These are phyloP conservation scores for Salix viminalis DNA, from an alignment of 345 rosid species.

Conservation along the genomic window DNA sequence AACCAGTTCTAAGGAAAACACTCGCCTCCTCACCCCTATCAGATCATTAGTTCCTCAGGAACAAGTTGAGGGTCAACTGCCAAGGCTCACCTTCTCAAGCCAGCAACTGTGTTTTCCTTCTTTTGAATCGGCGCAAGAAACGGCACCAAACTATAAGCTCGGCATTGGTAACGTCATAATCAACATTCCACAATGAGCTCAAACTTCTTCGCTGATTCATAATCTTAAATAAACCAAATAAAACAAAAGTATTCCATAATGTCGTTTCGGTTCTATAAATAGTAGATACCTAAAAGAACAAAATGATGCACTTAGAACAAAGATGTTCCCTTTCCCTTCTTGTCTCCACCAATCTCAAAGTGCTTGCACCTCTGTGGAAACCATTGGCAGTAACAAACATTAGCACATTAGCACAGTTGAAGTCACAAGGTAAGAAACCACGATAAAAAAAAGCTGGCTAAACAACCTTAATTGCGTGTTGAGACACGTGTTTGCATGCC, in stretches of 20 bases:
- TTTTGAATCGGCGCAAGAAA: neutral
- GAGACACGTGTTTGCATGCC: constrained; percentile 19
- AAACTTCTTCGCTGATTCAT: neutral
- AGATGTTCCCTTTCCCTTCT: constrained; percentile 18
- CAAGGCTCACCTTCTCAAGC: neutral
- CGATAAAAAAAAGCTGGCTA: no score
- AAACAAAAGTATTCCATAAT: neutral
- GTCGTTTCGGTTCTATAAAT: neutral
- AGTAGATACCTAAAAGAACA: neutral
- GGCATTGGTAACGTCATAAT: neutral
- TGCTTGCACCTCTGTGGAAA: constrained; percentile 18
- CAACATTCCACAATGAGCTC: neutral
- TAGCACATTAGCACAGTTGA: neutral
- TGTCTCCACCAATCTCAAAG: constrained; percentile 21
- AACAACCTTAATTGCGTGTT: constrained; percentile 15
- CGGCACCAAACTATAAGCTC: neutral
- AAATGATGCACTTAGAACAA: neutral
- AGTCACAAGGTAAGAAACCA: neutral
- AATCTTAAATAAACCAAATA: neutral
- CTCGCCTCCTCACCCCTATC: no score
- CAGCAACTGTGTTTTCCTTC: neutral
- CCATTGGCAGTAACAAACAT: neutral
- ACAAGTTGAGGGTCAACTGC: neutral
- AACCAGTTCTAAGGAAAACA: no score
- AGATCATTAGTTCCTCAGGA: no score